phyloP scores from a whole-genome alignment of 2,329 filamentous ascomycete genomes.

The Ascochyta viciae-villosae region DNA sequence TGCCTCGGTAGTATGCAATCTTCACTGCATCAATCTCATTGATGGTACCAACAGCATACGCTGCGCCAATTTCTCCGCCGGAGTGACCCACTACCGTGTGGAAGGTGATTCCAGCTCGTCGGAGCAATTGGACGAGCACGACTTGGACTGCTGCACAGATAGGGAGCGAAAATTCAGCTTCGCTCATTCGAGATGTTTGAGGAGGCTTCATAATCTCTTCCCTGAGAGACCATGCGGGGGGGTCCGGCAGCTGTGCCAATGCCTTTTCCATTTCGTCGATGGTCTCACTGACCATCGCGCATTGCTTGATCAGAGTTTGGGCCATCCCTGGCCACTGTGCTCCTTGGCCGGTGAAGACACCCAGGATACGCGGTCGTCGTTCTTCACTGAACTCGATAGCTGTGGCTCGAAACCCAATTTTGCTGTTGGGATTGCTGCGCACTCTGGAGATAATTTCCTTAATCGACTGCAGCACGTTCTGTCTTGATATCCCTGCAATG shows the following conservation, averaged over 20 bases:
- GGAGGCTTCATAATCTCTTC: too few relatives aligned
- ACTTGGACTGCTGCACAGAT: neutral
- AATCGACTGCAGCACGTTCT: too few relatives aligned
- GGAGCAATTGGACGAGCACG: neutral
- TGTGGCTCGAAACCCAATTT: neutral
- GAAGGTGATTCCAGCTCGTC: neutral
- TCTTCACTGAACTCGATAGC: too few relatives aligned
- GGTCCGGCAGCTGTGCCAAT: neutral
- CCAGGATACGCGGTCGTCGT: neutral
- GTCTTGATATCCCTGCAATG: too few relatives aligned
- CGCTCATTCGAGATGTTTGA: too few relatives aligned
- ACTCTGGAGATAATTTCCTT: too few relatives aligned
- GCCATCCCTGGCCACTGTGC: neutral
- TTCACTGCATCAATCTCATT: neutral
- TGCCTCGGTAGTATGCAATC: neutral
- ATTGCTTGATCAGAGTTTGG: neutral
- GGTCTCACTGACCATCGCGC: neutral
- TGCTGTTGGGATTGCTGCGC: too few relatives aligned
- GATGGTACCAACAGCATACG: neutral
- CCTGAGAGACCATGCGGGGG: too few relatives aligned
- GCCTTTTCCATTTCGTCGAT: too few relatives aligned
- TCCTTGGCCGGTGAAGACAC: neutral
- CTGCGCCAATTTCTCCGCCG: neutral
- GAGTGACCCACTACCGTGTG: neutral
- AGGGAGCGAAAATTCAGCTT: neutral